Evolutionary conservation across 2,329 filamentous ascomycete species (phyloP), one percentile per base, ranked within the genome.

Genomic region (Colletotrichum trifolii): DNA sequence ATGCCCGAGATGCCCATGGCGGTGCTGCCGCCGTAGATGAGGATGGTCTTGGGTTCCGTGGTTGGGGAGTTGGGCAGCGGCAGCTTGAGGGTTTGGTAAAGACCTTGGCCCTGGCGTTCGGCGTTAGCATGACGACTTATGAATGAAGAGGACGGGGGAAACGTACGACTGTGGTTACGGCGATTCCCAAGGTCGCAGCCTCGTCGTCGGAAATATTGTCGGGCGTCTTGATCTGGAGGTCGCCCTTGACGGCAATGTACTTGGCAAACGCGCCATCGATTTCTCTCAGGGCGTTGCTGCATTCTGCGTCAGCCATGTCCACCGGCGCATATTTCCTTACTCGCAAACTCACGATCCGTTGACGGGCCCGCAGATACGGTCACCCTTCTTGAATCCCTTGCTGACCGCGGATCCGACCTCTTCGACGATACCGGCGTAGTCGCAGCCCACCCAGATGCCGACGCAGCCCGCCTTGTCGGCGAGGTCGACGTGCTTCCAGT

Each of bases 1-100:
- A 79, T 76, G 7, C 73, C 76, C 69, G 83, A 83, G 69, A 85
- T 83, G 77, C 80, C 81, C n/a, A 84, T 85, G 25, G 83, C 84
- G 39, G 81, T 86, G 72, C 83, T 83, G n/a, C 76, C 78, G 50
- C 77, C 80, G 53, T 81, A 80, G 65, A 78, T 77, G 47, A 81
- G 72, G 60, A 83, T 71, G 2, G 73, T 64, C 77, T 71, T 45
- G 62, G 77, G 71, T 17, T 76, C 73, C 38, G 73, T 74, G 40
- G 72, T 55, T n/a, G 81, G 77, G 10, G 72, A 55, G 45, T 68
- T 76, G 4, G 87, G 87, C 8, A 86, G 74, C 0, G 81, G 79
- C 3, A 85, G 76, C 56, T 75, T 64, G 3, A 85, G 77, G 33
- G 72, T 70, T 66, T 83, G 78, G 74, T 84, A 85, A n/a, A 86